Conservation (phyloP, 2,329 filamentous ascomycete genomes). For the Nannizziopsis arthrosporioides region DNA sequence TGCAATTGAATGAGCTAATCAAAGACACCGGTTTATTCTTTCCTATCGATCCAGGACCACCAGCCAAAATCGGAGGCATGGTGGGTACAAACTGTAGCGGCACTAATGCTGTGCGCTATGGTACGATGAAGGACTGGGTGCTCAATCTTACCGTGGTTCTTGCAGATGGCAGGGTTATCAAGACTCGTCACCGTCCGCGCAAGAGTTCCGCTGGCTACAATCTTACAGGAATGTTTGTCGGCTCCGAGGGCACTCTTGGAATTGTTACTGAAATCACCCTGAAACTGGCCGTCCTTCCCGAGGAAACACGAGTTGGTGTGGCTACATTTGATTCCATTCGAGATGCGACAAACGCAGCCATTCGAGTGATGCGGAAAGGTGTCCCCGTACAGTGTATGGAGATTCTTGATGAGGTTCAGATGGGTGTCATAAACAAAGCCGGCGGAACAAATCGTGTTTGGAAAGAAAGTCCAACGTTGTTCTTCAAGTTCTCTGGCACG, state of each 20-base stretch:
- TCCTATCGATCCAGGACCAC: conserved; percentile 72
- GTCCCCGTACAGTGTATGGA: conserved; percentile 57
- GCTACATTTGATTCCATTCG: conserved; percentile 49
- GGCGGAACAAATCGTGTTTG: conserved; percentile 45
- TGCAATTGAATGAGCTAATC: conserved; percentile 67
- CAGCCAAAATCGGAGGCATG: conserved; percentile 48
- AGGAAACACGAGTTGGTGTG: conserved; percentile 53
- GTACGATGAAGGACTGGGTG: conserved; percentile 67
- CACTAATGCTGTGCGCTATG: conserved; percentile 52
- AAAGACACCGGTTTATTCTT: conserved; percentile 72
- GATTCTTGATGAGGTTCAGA: conserved; percentile 49
- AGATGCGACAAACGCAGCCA: conserved; percentile 52
- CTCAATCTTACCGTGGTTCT: conserved; percentile 60
- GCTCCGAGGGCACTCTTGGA: conserved; percentile 59
- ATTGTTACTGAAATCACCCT: conserved; percentile 60
- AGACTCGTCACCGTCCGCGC: conserved; percentile 53
- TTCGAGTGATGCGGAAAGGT: conserved; percentile 51
- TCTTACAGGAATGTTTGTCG: conserved; percentile 56
- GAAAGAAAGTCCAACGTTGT: conserved; percentile 32
- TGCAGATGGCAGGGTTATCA: conserved; percentile 56
- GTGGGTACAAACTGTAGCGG: conserved; percentile 57
- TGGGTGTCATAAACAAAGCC: conserved; percentile 56
- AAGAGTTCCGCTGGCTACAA: conserved; percentile 65
- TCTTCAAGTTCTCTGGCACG: conserved; percentile 59
- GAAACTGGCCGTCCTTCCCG: conserved; percentile 54